A percentile compares a stretch with the other conserved stretches of the same genome.
Evolutionary conservation across 257 asterid species (phyloP).

Genomic region (Plectranthus barbatus): DNA sequence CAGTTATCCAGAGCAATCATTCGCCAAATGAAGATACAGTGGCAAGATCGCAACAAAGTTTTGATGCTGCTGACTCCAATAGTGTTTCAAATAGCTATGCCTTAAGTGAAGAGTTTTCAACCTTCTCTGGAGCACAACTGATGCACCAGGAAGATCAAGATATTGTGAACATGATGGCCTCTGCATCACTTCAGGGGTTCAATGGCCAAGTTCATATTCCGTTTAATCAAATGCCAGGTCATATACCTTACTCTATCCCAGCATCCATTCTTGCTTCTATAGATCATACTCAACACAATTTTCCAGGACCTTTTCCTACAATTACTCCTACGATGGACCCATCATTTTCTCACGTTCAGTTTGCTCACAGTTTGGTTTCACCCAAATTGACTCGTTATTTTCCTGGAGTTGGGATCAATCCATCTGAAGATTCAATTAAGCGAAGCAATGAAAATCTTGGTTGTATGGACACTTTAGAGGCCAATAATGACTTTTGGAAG

Average conservation of each 20-base stretch:
- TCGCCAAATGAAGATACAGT: slow-evolving; percentile 39
- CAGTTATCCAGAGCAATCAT: slow-evolving; percentile 38
- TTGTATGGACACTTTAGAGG: slow-evolving; percentile 38
- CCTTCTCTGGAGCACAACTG: slow-evolving; percentile 39
- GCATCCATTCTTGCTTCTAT: slow-evolving; percentile 65
- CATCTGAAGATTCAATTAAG: slow-evolving; percentile 40
- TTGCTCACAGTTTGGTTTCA: slow-evolving; percentile 53
- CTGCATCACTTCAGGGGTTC: slow-evolving; percentile 66
- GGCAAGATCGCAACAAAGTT: slow-evolving; percentile 33
- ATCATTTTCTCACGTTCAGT: slow-evolving; percentile 45
- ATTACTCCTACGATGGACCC: slow-evolving; percentile 44
- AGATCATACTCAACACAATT: slow-evolving; percentile 55
- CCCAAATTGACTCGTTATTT: slow-evolving; percentile 52
- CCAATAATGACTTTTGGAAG: slow-evolving; percentile 51
- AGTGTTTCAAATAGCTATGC: slow-evolving; percentile 35
- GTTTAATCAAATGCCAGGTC: slow-evolving; percentile 48
- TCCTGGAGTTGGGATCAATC: slow-evolving; percentile 43
- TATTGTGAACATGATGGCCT: slow-evolving; percentile 72
- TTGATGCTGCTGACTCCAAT: slow-evolving; percentile 41
- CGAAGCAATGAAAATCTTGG: slow-evolving; percentile 39
- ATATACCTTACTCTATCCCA: slow-evolving; percentile 54
- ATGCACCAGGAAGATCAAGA: slow-evolving; percentile 80
- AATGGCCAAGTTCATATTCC: slow-evolving; percentile 58
- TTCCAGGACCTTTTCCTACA: slow-evolving; percentile 53
- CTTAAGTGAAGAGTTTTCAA: slow-evolving; percentile 46